A percentile compares a stretch with the other conserved stretches of the same genome.
phyloP scores from a whole-genome alignment of 345 rosid genomes.

The Cardamine chenopodiifolia region DNA sequence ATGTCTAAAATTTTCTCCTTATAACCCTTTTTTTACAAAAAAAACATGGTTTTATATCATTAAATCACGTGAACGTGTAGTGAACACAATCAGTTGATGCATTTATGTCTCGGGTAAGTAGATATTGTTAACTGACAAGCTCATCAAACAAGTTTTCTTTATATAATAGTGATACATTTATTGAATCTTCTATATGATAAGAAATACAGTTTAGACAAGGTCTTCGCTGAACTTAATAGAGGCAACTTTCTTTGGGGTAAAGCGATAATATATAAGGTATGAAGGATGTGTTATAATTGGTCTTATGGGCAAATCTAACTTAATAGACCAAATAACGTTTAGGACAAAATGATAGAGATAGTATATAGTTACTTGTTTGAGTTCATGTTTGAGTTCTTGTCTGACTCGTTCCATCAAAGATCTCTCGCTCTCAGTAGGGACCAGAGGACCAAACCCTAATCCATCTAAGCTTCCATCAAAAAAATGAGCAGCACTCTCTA shows the following conservation, averaged over 20 bases:
- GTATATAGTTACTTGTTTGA: constrained; percentile 67
- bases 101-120: not conserved
- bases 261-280: not conserved
- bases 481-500: constrained; percentile 78
- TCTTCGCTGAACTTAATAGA: not conserved
- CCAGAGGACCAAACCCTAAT: constrained; percentile 89
- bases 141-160: constrained; percentile 4
- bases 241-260: not conserved
- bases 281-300: not conserved
- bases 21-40: constrained; percentile 58
- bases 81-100: not conserved
- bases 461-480: constrained; percentile 68
- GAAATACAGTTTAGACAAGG: not conserved
- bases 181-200: not conserved
- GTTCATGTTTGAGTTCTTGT: constrained; percentile 90
- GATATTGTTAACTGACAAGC: not conserved
- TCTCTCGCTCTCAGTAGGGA: constrained; percentile 93
- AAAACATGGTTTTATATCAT: not conserved
- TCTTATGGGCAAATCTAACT: not conserved
- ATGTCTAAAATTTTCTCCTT: constrained; percentile 93
- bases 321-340: too few species aligned
- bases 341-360: not conserved
- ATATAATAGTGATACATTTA: not conserved
- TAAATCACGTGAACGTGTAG: constrained; percentile 13
- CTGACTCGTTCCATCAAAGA: constrained; percentile 97